A percentile compares a stretch with the other conserved stretches of the same genome.
phyloP scores from a whole-genome alignment of 176 grass and related monocot genomes.

The Triticum monococcum region DNA sequence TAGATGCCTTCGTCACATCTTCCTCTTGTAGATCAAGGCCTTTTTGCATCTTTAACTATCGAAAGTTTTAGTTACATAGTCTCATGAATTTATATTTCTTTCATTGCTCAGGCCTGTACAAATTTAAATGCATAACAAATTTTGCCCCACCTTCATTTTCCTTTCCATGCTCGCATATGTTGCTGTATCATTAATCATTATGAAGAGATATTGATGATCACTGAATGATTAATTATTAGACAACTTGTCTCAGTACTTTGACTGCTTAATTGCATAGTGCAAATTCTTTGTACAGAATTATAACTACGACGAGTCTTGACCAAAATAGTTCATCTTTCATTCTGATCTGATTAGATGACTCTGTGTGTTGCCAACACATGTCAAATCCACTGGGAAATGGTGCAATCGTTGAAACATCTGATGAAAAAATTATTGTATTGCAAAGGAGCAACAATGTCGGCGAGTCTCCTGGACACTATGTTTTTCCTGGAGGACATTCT shows the following conservation, averaged over 20 bases:
- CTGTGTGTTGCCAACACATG: constrained; percentile 69
- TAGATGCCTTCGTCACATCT: not conserved
- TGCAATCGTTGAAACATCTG: constrained; percentile 87
- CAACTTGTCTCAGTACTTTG: constrained; percentile 2
- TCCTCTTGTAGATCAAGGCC: not conserved
- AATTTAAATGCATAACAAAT: constrained; percentile 4
- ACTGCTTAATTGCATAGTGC: not conserved
- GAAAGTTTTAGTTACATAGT: not conserved
- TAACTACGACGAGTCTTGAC: constrained; percentile 15
- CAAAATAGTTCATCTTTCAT: constrained; percentile 21
- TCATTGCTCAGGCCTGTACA: not conserved
- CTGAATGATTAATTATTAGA: not conserved
- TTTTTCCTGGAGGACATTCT: constrained; percentile 94
- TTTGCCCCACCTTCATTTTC: not conserved
- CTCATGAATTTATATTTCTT: constrained; percentile 6
- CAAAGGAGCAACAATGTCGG: constrained; percentile 93
- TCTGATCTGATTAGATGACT: constrained; percentile 51
- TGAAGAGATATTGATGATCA: constrained; percentile 1
- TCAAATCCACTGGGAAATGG: constrained; percentile 86
- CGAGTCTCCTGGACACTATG: constrained; percentile 84
- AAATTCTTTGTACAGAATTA: constrained; percentile 23
- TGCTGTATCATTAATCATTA: not conserved
- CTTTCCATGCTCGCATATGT: not conserved
- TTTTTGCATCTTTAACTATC: not conserved
- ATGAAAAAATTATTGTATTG: constrained; percentile 73